Evolutionary conservation across 2,329 filamentous ascomycete genomes (phyloP), one percentile per base, ranked within the genome.

Genomic region (Colletotrichum kahawae): DNA sequence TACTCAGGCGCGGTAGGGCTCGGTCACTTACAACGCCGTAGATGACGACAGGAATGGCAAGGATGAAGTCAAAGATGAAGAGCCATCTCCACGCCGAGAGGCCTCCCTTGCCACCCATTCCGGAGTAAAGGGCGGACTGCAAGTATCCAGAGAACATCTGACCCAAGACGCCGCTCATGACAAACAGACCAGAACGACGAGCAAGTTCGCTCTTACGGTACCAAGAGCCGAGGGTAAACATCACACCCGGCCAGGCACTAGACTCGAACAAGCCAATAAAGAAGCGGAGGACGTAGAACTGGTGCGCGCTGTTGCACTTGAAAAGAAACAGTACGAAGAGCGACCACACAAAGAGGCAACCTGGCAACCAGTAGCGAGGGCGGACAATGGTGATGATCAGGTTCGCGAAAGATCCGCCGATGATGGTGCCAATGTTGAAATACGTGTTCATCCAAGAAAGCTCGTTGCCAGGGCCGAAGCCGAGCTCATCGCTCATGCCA

Each of bases 171-270:
- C 89, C 89, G 2, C 88, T 89, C n/a, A 90, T 89, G 75, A 91
- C 89, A 77, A 90, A 92, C 2, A 92, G 81, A 9, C 86, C 89
- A 59, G 90, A 90, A 4, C 91, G 87, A 66, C 90, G 90, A 1
- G 88, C 87, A 56, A 92, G 86, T 77, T 92, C 91, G 14, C 87
- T 86, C 64, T 86, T 88, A 75, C 89, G 88, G 78, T 92, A 92
- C 90, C 90, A 92, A 1, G 86, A 90, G 0, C 88, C 90, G 8
- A 92, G 84, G 27, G 90, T 85, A 60, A 88, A 86, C 60, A 90
- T 82, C 57, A 91, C 86, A 31, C 90, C 90, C 0, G 90, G 90
- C 60, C 88, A 89, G 62, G 90, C 90, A 1, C 88, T 87, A 9
- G 87, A 87, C 79, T 91, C 90, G 54, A 90, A 87, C 1, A 90